Evolutionary conservation across 495 filamentous ascomycete species (phyloP), one percentile per base, ranked within the genome.

Genomic region (Xylaria scruposa): DNA sequence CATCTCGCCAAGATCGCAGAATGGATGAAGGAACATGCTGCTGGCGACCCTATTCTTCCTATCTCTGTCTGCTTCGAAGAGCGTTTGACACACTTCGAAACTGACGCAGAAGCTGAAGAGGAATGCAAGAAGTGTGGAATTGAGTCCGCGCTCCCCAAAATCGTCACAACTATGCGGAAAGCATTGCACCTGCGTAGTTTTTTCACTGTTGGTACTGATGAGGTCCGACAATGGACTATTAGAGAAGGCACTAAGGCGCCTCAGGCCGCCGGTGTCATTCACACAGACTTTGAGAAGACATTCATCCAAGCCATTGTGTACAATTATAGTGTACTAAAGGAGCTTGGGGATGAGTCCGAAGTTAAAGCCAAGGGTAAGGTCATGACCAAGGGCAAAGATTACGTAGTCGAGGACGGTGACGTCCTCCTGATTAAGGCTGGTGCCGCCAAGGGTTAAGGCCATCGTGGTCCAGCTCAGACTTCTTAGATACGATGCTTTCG

Each of bases 361-460:
- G 92, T 98, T 72, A 97, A 94, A 87, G 90, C 97, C 24, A 93
- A 92, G 76, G 97, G 97, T 73, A 99, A 99, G 86, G 79, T 98
- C 67, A 91, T 97, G 91, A 98, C 97, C 72, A 99, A 98, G 88
- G 97, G 97, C 74, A 99, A 99, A 86, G 97, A 99, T 58, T 98
- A 99, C 80, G 89, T 97, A 17, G 89, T 93, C 63, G 89, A 93
- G 76, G 90, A 92, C 79, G 90, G 90, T 47, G 91, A 94, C 80
- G 90, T 90, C 75, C 78, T 97, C 73, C 87, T 97, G 73, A 94
- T 98, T 86, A 98, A 98, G 86, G 95, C 95, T 47, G 95, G 95
- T 79, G 95, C 95, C 78, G 95, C 95, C 67, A 97, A 97, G 86
- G 83, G 83, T 76, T 97, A 64, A 74, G 40, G 42, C 24, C 0